Conservation (phyloP, 805 yeast genomes). For the Cyberlindnera petersonii region DNA sequence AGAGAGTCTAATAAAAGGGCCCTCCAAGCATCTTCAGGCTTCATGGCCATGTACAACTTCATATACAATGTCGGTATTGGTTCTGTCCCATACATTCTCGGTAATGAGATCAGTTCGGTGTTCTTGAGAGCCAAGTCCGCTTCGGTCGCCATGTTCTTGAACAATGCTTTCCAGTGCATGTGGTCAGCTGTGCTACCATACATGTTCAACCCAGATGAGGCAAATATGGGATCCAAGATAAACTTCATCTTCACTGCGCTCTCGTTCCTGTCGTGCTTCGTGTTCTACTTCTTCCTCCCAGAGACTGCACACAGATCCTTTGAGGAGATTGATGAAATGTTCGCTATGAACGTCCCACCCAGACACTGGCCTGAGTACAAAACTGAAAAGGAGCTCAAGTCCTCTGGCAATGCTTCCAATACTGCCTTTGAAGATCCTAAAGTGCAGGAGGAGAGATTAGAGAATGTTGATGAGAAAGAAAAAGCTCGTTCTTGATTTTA, state of each 20-base stretch:
- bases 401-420: no score
- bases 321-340: constrained; percentile 53
- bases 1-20: constrained; percentile 13
- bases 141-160: constrained; percentile 23
- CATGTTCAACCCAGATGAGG: constrained; percentile 40
- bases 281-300: constrained; percentile 47
- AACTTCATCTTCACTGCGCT: constrained; percentile 41
- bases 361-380: constrained; percentile 23
- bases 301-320: constrained; percentile 51
- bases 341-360: constrained; percentile 30
- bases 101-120: constrained; percentile 36
- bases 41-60: constrained; percentile 28
- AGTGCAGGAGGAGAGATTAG: constrained; percentile 3
- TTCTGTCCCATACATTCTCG: constrained; percentile 34
- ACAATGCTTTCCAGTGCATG: constrained; percentile 31
- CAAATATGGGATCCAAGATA: constrained; percentile 40
- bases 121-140: constrained; percentile 37
- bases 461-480: no score
- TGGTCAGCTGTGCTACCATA: constrained; percentile 40
- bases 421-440: constrained; percentile 6
- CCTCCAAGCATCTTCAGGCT: constrained; percentile 24
- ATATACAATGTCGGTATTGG: constrained; percentile 36
- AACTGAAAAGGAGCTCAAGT: constrained; percentile 6
- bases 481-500: no score
- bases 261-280: constrained; percentile 29